A percentile compares a stretch with the other conserved stretches of the same genome.
These are phyloP conservation scores for Proliferodiscus dingleyae DNA, from an alignment of 2,329 filamentous ascomycete species.

Conservation along the genomic window DNA sequence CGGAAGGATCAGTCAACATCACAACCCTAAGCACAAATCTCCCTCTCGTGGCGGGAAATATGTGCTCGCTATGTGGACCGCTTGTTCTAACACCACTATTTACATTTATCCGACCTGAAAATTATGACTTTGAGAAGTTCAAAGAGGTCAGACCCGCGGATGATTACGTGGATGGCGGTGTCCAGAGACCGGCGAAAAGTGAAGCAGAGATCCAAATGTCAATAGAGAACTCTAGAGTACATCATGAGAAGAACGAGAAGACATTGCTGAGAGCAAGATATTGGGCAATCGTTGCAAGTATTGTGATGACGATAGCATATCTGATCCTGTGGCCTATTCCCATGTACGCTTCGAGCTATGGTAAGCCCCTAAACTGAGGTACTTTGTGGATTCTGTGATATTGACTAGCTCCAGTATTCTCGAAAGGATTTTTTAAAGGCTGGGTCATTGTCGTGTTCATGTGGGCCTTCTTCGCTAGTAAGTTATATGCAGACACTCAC, in stretches of 20 bases:
- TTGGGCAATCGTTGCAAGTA: constrained; percentile 12
- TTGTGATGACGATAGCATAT: constrained; percentile 20
- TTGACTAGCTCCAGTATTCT: constrained; percentile 5
- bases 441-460: constrained; percentile 26
- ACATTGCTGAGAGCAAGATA: constrained; percentile 17
- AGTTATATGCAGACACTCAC: not conserved
- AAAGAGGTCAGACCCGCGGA: constrained; percentile 14
- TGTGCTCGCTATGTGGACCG: constrained; percentile 17
- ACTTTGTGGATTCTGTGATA: not conserved
- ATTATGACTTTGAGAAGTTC: constrained; percentile 23
- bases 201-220: constrained; percentile 1
- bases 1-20: constrained; percentile 32
- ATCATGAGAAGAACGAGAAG: constrained; percentile 12
- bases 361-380: not conserved
- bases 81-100: constrained; percentile 21
- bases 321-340: constrained; percentile 23
- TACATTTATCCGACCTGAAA: constrained; percentile 21
- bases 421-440: constrained; percentile 23
- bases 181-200: not conserved
- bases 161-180: constrained; percentile 10
- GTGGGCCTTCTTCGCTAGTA: constrained; percentile 23
- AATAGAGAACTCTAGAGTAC: not conserved
- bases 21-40: constrained; percentile 16
- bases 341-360: constrained; percentile 24
- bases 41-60: constrained; percentile 24